Evolutionary conservation across 2,329 filamentous ascomycete species (phyloP).

Genomic region (Mariannaea sp.): DNA sequence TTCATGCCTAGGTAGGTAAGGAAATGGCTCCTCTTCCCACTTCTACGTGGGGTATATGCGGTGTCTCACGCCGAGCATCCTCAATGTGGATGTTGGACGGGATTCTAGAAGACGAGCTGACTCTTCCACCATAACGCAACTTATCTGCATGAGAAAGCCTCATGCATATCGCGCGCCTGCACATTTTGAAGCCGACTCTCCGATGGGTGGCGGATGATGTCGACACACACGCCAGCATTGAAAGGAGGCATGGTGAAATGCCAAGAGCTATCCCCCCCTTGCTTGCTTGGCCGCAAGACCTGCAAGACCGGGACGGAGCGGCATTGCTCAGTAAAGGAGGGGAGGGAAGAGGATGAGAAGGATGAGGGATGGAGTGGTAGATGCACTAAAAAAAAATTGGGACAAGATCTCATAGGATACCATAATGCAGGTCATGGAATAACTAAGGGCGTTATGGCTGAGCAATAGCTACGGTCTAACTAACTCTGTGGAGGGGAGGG

Average conservation of each 20-base stretch:
- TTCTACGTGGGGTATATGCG: conserved; percentile 17
- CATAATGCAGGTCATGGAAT: not conserved
- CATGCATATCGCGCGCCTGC: conserved; percentile 4
- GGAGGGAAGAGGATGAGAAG: not conserved
- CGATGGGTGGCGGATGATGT: conserved; percentile 8
- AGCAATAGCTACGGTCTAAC: no score
- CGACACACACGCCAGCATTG: not conserved
- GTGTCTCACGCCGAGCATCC: no score
- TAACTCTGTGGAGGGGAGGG: no score
- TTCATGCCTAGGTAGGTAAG: no score
- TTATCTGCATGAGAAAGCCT: conserved; percentile 7
- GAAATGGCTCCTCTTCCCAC: no score
- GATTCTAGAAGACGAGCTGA: conserved; percentile 11
- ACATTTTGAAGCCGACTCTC: conserved; percentile 25
- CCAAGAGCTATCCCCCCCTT: not conserved
- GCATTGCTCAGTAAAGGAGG: conserved; percentile 4
- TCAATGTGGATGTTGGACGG: not conserved
- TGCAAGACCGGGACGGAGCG: conserved; percentile 10
- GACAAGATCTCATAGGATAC: not conserved
- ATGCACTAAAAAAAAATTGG: not conserved
- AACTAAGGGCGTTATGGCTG: not conserved
- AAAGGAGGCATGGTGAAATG: not conserved
- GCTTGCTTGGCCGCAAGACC: conserved; percentile 1
- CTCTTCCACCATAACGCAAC: conserved; percentile 9
- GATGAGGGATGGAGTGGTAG: no score